A percentile compares a stretch with the other conserved stretches of the same genome.
These are phyloP conservation scores for Bathelium albidoporum DNA, from an alignment of 495 filamentous ascomycete genomes.

Conservation along the genomic window DNA sequence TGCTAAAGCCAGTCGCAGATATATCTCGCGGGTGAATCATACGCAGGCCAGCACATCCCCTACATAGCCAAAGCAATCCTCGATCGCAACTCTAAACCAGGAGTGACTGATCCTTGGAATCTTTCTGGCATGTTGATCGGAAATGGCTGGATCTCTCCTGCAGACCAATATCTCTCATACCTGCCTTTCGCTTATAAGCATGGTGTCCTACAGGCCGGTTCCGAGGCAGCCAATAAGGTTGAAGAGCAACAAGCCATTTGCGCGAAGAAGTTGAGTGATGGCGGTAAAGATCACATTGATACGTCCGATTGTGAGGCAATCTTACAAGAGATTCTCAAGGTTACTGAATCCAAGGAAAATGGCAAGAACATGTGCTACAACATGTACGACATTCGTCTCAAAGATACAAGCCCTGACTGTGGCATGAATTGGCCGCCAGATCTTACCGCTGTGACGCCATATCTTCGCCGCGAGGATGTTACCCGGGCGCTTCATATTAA, in stretches of 20 bases:
- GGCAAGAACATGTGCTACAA: slow-evolving; percentile 59
- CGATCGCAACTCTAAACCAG: slow-evolving; percentile 58
- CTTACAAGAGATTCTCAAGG: slow-evolving; percentile 54
- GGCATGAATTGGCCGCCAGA: slow-evolving; percentile 97
- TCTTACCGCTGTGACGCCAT: slow-evolving; percentile 62
- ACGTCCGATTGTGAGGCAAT: slow-evolving; percentile 60
- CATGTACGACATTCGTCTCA: slow-evolving; percentile 88
- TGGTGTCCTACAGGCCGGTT: slow-evolving; percentile 58
- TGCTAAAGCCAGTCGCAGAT: slow-evolving; percentile 43
- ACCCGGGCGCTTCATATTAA: slow-evolving; percentile 71
- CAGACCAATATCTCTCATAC: slow-evolving; percentile 85
- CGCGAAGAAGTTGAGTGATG: slow-evolving; percentile 43
- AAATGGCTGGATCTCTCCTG: slow-evolving; percentile 91
- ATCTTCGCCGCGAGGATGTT: slow-evolving; percentile 76
- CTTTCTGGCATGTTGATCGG: slow-evolving; percentile 85
- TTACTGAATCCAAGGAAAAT: slow-evolving; percentile 40
- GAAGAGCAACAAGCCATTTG: slow-evolving; percentile 63
- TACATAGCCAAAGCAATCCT: slow-evolving; percentile 87
- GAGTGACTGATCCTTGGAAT: slow-evolving; percentile 49
- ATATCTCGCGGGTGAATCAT: slow-evolving; percentile 91
- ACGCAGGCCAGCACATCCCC: slow-evolving; percentile 93
- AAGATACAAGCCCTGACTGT: slow-evolving; percentile 62
- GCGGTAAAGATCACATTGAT: slow-evolving; percentile 53
- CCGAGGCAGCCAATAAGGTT: slow-evolving; percentile 50
- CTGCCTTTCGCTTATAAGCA: slow-evolving; percentile 66